Percentiles rank a stretch among this genome's conserved stretches.
Evolutionary conservation across 768 basidiomycete species (phyloP).

Genomic region (Mycena chlorophos): DNA sequence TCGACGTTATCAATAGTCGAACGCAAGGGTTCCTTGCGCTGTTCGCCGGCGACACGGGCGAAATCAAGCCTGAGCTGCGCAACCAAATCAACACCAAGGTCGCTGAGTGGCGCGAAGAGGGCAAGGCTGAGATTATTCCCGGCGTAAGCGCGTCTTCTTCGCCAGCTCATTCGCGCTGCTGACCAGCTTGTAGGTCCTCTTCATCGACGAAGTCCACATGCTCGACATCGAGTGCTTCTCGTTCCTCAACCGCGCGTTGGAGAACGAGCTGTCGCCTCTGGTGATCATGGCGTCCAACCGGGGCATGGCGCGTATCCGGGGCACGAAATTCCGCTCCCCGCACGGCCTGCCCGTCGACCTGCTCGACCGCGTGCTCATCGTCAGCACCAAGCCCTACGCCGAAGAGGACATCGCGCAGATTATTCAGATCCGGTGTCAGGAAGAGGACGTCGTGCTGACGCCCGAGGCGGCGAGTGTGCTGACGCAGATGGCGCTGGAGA

Average conservation of each 20-base stretch:
- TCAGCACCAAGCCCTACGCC: constrained; percentile 85
- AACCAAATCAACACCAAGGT: constrained; percentile 97
- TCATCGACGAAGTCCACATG: constrained; percentile 99
- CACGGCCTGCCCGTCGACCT: constrained; percentile 95
- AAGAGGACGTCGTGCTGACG: constrained; percentile 89
- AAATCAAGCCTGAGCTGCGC: constrained; percentile 95
- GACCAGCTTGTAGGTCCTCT: constrained; percentile 66
- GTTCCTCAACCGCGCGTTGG: constrained; percentile 94
- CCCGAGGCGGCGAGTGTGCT: constrained; percentile 75
- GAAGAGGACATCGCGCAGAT: constrained; percentile 88
- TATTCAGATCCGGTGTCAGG: constrained; percentile 92
- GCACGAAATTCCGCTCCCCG: constrained; percentile 91
- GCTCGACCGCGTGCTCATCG: constrained; percentile 93
- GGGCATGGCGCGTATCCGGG: constrained; percentile 91
- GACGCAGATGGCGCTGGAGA: constrained; percentile 84
- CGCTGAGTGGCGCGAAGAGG: constrained; percentile 96
- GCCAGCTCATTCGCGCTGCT: not conserved
- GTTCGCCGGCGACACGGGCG: constrained; percentile 94
- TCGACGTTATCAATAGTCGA: constrained; percentile 98
- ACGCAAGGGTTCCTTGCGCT: constrained; percentile 98
- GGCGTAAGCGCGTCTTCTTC: constrained; percentile 60
- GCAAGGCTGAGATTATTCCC: constrained; percentile 96
- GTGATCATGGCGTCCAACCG: constrained; percentile 99
- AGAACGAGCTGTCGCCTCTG: constrained; percentile 88
- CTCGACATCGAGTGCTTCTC: constrained; percentile 99